Base-by-base conservation (phyloP, 768 basidiomycete species). In the Epithele typhae region DNA sequence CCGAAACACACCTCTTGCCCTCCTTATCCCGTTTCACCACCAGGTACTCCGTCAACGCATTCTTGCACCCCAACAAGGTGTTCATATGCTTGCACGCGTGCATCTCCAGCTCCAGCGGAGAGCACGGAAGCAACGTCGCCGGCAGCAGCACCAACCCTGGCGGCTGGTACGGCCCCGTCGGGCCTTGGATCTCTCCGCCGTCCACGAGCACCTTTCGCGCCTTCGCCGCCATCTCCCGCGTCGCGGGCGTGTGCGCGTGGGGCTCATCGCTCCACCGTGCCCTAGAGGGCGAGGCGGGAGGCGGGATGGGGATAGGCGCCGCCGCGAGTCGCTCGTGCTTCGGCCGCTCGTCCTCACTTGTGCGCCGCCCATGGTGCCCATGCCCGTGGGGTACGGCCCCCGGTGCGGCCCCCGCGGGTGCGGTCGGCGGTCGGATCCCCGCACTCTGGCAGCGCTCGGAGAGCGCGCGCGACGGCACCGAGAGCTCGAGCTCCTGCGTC, bases 21-120 rank as follows among this genome's bases (percentile, higher is more conserved):
- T 52, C 42, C 27, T 45, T 52, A 21, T 54, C 56, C 19, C 49
- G 46, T 17, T 64, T 53, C 22, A 73, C 70, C 17, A 60, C 42
- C 12, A 83, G 57, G 57, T 68, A 81, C 37, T 78, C 77, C 5
- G 53, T 59, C 9, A 89, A 65, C 4, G 84, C 82, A 27, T 69
- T 68, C 56, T 78, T 77, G 58, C 79, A 83, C 24, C 77, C 78
- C 21, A 89, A 67, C 3, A 89, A 60, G 5, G 73, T 72, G 58
- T 88, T 82, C 40, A 87, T 64, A 57, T 81, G 73, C 64, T 80
- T 84, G 65, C 79, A 82, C n/a, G 79, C 73, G 56, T 87, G 82
- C 79, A 84, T 80, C 66, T 88, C 86, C 25, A 88, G 68, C 58
- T 85, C 84, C 3, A 62, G 58, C 19, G 84, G 72, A 0, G 70